Conservation (phyloP, 352 stramenopile species). For the Pythium scleroteichum region DNA sequence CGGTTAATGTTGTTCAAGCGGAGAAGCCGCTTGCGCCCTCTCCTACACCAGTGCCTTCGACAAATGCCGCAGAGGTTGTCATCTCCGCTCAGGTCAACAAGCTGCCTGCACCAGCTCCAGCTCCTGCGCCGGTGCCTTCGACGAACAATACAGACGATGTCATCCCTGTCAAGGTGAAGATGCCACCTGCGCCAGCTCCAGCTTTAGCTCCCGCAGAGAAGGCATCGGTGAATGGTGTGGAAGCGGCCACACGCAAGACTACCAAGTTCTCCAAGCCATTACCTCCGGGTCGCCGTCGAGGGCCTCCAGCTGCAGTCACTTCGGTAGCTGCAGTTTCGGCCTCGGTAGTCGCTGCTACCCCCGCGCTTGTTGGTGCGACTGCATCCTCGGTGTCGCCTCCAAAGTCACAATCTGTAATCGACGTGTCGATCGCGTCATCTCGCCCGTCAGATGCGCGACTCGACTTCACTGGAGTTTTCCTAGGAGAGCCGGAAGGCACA, state of each 20-base stretch:
- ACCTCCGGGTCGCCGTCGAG: constrained; percentile 7
- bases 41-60: no score
- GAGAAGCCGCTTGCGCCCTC: background rate
- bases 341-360: background rate
- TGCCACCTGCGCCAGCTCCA: background rate
- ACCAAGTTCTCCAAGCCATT: constrained; percentile 14
- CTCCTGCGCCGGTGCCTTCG: no score
- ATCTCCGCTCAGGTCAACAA: background rate
- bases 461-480: constrained; percentile 57
- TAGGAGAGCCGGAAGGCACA: constrained; percentile 37
- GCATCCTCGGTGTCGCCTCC: background rate
- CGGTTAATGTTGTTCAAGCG: background rate
- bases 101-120: background rate
- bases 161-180: background rate
- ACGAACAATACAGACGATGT: background rate
- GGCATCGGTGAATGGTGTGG: no score
- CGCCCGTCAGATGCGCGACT: constrained; percentile 36
- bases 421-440: constrained; percentile 26
- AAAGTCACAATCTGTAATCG: constrained; percentile 6
- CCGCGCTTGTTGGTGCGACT: background rate
- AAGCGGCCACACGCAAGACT: constrained; percentile 4
- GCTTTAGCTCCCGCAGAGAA: no score
- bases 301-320: background rate
- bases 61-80: background rate
- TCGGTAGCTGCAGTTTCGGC: background rate